These are phyloP conservation scores for Saccharomycopsis babjevae DNA, from an alignment of 805 yeast genomes.

Conservation along the genomic window DNA sequence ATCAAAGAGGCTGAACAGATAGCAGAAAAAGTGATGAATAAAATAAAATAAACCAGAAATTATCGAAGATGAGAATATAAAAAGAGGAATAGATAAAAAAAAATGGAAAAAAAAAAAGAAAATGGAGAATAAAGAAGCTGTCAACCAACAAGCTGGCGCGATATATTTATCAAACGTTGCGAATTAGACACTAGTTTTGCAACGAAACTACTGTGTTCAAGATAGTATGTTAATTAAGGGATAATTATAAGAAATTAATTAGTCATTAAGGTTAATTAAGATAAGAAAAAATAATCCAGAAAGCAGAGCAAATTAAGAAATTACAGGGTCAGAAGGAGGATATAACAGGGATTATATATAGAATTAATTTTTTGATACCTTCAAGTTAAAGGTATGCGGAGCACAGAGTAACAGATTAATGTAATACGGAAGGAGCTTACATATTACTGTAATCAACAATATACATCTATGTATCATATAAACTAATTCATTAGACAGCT, in stretches of 20 bases:
- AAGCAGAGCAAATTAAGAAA: no score
- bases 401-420: background rate
- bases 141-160: background rate
- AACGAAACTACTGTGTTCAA: background rate
- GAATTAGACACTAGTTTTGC: background rate
- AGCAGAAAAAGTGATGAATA: background rate
- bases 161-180: background rate
- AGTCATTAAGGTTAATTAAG: background rate
- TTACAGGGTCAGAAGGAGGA: no score
- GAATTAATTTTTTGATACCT: no score
- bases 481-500: background rate
- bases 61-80: background rate
- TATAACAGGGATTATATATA: no score
- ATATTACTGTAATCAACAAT: no score
- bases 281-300: no score
- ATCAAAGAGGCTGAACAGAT: no score
- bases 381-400: background rate
- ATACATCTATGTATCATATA: no score
- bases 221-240: background rate
- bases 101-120: background rate
- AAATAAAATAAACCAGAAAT: background rate
- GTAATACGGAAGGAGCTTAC: no score
- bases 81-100: background rate
- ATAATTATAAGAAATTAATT: background rate
- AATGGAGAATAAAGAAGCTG: background rate